phyloP scores from a whole-genome alignment of 2,329 filamentous ascomycete species.

The Talaromyces rugulosus region DNA sequence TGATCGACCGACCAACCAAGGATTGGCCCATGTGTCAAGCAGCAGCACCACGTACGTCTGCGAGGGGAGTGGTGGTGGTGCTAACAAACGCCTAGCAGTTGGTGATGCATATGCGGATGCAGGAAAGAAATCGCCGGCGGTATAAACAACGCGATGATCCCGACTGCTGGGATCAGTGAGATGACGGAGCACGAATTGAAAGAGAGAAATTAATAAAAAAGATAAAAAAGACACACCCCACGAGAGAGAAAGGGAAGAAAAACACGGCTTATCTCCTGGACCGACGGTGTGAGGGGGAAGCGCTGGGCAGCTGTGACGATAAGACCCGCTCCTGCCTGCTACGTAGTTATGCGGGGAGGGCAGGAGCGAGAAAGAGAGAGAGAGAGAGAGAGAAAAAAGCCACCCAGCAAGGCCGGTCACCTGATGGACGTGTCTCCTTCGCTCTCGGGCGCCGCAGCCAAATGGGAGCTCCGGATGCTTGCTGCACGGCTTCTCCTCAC shows the following conservation, averaged over 20 bases:
- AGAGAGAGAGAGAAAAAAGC: neutral
- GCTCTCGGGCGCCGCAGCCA: neutral
- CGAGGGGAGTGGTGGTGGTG: neutral
- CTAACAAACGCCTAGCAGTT: neutral
- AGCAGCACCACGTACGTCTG: neutral
- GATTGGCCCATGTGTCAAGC: neutral
- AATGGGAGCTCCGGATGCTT: neutral
- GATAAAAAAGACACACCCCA: neutral
- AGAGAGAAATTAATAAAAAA: neutral
- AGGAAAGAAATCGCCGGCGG: neutral
- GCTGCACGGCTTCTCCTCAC: neutral
- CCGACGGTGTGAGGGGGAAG: neutral
- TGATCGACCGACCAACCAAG: neutral
- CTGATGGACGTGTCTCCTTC: neutral
- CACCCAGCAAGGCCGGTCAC: neutral
- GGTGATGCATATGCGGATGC: neutral
- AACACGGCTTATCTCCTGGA: neutral
- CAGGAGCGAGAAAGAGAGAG: too few relatives aligned
- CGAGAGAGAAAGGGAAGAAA: neutral
- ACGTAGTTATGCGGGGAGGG: neutral
- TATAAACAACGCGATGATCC: neutral
- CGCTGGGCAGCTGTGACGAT: neutral
- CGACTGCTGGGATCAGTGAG: too few relatives aligned
- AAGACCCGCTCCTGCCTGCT: conserved; percentile 1
- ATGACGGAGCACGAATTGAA: neutral